Percentiles rank a stretch among this genome's conserved stretches.
Conservation (phyloP, 768 basidiomycete species). For the Xerocomellus chrysenteron region DNA sequence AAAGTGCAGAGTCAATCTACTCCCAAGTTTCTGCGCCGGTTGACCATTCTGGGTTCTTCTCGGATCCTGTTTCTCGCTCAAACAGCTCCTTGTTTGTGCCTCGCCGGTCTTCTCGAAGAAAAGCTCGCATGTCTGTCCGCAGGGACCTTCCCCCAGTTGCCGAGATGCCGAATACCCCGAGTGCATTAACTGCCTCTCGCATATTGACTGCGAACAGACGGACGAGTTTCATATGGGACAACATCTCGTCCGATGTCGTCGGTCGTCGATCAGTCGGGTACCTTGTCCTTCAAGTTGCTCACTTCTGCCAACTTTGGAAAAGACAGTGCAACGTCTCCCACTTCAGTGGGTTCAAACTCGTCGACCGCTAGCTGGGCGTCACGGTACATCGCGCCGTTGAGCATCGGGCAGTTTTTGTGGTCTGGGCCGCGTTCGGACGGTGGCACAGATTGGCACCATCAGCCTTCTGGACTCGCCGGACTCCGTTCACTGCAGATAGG, state of each 20-base stretch:
- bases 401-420: conserved; percentile 1
- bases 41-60: conserved; percentile 10
- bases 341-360: conserved; percentile 14
- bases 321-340: conserved; percentile 6
- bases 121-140: neutral
- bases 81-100: neutral
- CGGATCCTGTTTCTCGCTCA: conserved; percentile 2
- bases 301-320: conserved; percentile 30
- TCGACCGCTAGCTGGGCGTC: conserved; percentile 18
- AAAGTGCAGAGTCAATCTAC: conserved; percentile 18
- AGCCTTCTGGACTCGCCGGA: conserved; percentile 24
- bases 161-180: conserved; percentile 15
- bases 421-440: conserved; percentile 12
- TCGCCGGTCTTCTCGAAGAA: conserved; percentile 15
- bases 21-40: conserved; percentile 25
- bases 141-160: conserved; percentile 18
- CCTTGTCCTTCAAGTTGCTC: conserved; percentile 18
- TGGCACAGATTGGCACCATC: conserved; percentile 25
- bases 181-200: neutral
- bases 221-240: conserved; percentile 7
- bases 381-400: conserved; percentile 30
- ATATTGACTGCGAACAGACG: conserved; percentile 6
- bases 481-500: conserved; percentile 15
- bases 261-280: neutral
- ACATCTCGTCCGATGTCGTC: conserved; percentile 8